phyloP scores from a whole-genome alignment of 192 early-diverging fungal species.

The Glomus cerebriforme region DNA sequence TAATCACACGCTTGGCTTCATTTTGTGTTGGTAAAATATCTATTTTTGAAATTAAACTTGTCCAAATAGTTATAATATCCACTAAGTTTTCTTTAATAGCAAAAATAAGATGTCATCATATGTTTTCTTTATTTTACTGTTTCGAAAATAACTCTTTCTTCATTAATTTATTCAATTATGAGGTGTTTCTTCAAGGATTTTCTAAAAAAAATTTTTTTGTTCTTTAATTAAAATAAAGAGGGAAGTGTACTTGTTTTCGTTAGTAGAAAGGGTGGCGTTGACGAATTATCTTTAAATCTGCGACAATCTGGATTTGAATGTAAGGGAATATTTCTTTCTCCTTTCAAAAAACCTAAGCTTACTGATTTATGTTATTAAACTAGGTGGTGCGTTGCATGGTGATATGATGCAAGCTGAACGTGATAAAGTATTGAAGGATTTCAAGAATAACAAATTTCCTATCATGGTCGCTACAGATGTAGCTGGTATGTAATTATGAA shows the following conservation, averaged over 20 bases:
- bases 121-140: no score
- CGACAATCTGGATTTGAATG: constrained; percentile 58
- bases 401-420: constrained; percentile 77
- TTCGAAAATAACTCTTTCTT: no score
- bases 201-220: constrained; percentile 5
- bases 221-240: constrained; percentile 32
- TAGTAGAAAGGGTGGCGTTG: constrained; percentile 69
- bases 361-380: constrained; percentile 10
- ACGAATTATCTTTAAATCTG: constrained; percentile 67
- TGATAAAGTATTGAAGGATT: constrained; percentile 70
- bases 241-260: constrained; percentile 82
- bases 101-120: no score
- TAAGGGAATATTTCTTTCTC: constrained; percentile 37
- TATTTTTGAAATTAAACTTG: not conserved
- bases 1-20: constrained; percentile 54
- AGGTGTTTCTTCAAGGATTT: no score
- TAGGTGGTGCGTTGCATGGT: constrained; percentile 69
- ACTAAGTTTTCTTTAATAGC: no score
- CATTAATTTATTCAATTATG: no score
- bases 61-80: no score
- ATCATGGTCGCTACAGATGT: constrained; percentile 70
- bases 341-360: not conserved
- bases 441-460: constrained; percentile 59
- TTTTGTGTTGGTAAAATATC: constrained; percentile 54
- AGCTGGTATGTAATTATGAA: constrained; percentile 43